Conservation (phyloP, 352 stramenopile species). For the Thraustotheca clavata region DNA sequence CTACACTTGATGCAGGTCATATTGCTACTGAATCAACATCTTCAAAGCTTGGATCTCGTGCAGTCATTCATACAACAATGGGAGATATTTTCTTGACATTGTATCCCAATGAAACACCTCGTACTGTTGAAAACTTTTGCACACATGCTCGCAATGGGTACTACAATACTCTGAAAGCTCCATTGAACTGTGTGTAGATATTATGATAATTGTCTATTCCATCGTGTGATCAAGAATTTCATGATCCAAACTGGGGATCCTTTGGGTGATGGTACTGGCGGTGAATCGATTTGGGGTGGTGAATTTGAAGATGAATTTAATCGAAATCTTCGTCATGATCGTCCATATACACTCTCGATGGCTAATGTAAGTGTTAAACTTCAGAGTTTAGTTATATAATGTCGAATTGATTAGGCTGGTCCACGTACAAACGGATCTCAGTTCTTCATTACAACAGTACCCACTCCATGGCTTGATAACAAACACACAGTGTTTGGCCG, state of each 20-base stretch:
- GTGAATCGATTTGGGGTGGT: constrained; percentile 98
- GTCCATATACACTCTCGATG: constrained; percentile 98
- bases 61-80: constrained; percentile 96
- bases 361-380: constrained; percentile 75
- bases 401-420: constrained; percentile 25
- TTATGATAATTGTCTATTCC: constrained; percentile 99
- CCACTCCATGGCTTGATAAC: constrained; percentile 96
- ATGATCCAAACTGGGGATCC: constrained; percentile 97
- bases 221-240: constrained; percentile 99
- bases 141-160: constrained; percentile 88
- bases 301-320: constrained; percentile 99
- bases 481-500: constrained; percentile 93
- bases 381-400: neutral
- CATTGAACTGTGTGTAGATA: constrained; percentile 75
- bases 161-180: constrained; percentile 31
- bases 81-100: constrained; percentile 97
- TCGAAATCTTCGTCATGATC: constrained; percentile 90
- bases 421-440: constrained; percentile 80
- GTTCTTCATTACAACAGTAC: constrained; percentile 99
- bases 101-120: constrained; percentile 91
- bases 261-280: constrained; percentile 95
- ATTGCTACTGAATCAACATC: constrained; percentile 69
- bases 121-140: constrained; percentile 98
- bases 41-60: constrained; percentile 58
- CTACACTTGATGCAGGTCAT: constrained; percentile 89